These are phyloP conservation scores for Arctostaphylos glauca DNA, from an alignment of 148 eudicot genomes.

Conservation along the genomic window DNA sequence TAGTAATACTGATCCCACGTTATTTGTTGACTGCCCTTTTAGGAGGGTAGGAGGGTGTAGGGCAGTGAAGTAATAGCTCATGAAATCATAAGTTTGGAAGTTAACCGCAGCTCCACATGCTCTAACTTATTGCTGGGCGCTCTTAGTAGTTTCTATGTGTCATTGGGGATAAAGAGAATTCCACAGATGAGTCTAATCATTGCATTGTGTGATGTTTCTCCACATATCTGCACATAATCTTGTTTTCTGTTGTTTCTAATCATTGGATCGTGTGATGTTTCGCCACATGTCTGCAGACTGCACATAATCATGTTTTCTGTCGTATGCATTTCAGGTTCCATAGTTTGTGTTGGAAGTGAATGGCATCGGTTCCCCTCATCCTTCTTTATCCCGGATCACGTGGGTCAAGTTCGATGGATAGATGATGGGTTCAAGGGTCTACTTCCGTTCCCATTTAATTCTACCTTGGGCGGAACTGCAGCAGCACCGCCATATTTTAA, in stretches of 20 bases:
- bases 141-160: background rate
- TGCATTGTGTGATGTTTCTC: background rate
- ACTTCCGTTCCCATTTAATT: slow-evolving; percentile 87
- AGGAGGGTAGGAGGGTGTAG: background rate
- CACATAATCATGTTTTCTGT: background rate
- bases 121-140: background rate
- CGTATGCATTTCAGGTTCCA: slow-evolving; percentile 52
- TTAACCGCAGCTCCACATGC: background rate
- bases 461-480: slow-evolving; percentile 88
- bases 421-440: slow-evolving; percentile 98
- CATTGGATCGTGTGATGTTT: too few relatives aligned
- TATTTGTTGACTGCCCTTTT: background rate
- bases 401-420: slow-evolving; percentile 81
- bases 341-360: slow-evolving; percentile 94
- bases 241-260: too few relatives aligned
- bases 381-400: slow-evolving; percentile 86
- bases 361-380: slow-evolving; percentile 99
- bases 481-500: slow-evolving; percentile 92
- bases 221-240: too few relatives aligned
- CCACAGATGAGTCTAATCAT: background rate
- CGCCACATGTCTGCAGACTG: too few relatives aligned
- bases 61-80: background rate
- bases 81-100: background rate
- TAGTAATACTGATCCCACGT: background rate
- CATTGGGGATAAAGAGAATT: background rate